Base-by-base conservation (phyloP, 1,139 yeast species). In the Candida neerlandica region DNA sequence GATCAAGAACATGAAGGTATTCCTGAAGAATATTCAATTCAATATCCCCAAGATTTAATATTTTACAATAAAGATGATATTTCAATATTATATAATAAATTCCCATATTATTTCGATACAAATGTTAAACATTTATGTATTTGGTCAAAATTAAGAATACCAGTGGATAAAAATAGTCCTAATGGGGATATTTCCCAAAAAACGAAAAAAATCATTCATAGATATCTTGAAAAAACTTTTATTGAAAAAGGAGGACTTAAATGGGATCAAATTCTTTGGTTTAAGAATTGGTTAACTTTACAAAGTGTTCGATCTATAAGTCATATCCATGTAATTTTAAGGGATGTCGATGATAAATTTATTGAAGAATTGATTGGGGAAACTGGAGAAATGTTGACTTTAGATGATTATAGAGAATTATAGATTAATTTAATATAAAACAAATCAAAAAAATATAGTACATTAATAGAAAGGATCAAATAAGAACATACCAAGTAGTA, bases 251-350 rank as follows among this genome's bases (percentile, higher is more conserved):
- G 63, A 41, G 62, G 63, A 41, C 60, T 76, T 35, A 74, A 73
- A 0, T 57, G 81, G 16, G 70, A 71, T 5, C 64, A 78, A 47
- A 58, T 84, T 11, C 58, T 74, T 3, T 84, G 89, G 89, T 84
- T 84, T 64, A 76, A 83, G 56, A 84, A 84, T 59, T 84, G 85
- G 82, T 77, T 81, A 5, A 71, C 78, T 6, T 64, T 84, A 41
- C 89, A 84, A 59, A 81, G 86, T 57, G 84, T 84, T 6, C 73
- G 72, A 52, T 71, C 78, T 30, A 69, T 84, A 33, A 82, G 86
- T 41, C 89, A 84, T 60, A 67, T 84, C 18, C 89, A 84, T 61
- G 80, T 84, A 1, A 58, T 83, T 32, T 59, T 83, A 15, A 71
- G 67, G 46, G 79, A 73, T 19, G 58, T 75, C 33, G 60, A 60